Evolutionary conservation across 1,284 basidiomycete genomes (phyloP).

Genomic region (Tylopilus sp.): DNA sequence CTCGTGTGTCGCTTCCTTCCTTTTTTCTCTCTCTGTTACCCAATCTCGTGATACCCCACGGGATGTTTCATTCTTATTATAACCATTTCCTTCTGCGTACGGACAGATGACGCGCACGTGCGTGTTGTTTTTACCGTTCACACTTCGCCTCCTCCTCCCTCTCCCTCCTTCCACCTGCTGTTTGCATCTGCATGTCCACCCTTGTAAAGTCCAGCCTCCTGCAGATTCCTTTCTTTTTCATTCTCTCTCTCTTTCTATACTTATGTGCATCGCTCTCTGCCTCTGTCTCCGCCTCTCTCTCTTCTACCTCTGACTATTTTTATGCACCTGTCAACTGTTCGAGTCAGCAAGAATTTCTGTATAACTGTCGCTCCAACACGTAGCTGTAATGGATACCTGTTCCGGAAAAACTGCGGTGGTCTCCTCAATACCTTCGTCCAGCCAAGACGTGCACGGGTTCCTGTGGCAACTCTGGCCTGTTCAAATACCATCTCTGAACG

Average conservation of each 20-base stretch:
- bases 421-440: neutral
- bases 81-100: neutral
- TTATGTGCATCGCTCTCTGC: neutral
- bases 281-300: neutral
- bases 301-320: conserved; percentile 2
- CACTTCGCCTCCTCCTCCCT: neutral
- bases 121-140: neutral
- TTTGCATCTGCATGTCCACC: neutral
- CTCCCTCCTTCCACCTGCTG: neutral
- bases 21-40: conserved; percentile 14
- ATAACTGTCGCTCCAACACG: conserved; percentile 7
- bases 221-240: neutral
- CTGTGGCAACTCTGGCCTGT: neutral
- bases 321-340: conserved; percentile 11
- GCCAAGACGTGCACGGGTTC: neutral
- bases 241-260: conserved; percentile 2
- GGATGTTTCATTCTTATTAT: conserved; percentile 10
- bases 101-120: conserved; percentile 2
- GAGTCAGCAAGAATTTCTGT: conserved; percentile 19
- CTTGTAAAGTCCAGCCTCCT: neutral
- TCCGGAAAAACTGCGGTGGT: neutral
- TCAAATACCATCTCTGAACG: neutral
- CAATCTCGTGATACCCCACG: conserved; percentile 23
- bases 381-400: conserved; percentile 13
- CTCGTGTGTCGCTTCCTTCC: neutral